Evolutionary conservation across 108 stramenopile species (phyloP).

Genomic region (Epithemia pelagica): DNA sequence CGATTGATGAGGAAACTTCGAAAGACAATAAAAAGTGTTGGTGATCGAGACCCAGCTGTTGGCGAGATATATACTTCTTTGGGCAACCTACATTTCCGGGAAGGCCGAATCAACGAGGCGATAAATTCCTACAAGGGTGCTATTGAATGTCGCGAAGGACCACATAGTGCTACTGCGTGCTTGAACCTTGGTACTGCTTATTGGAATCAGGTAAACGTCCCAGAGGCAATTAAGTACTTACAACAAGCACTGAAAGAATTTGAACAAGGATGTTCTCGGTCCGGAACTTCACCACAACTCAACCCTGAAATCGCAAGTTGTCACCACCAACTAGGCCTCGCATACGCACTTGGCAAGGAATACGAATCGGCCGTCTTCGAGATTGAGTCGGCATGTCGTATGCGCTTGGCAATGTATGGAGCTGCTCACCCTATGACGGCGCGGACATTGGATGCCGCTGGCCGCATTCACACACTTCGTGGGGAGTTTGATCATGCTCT

Average conservation of each 20-base stretch:
- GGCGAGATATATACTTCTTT: neutral
- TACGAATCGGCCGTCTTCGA: neutral
- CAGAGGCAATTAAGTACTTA: neutral
- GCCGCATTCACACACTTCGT: neutral
- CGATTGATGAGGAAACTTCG: neutral
- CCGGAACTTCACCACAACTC: neutral
- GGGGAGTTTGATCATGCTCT: neutral
- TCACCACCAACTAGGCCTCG: neutral
- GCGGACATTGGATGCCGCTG: neutral
- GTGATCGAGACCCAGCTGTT: neutral
- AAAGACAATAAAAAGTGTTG: neutral
- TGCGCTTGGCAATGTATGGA: neutral
- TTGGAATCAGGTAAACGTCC: neutral
- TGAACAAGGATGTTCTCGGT: neutral
- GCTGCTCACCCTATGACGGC: neutral
- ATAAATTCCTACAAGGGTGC: neutral
- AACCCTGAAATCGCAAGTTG: neutral
- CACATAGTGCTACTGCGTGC: neutral
- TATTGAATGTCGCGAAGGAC: neutral
- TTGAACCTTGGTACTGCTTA: constrained; percentile 2
- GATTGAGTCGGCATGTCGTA: neutral
- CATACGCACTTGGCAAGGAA: neutral
- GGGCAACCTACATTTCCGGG: constrained; percentile 1
- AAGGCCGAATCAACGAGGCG: neutral
- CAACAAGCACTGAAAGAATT: neutral